Conservation (phyloP, 1,284 basidiomycete species). For the Exobasidium rhododendri region DNA sequence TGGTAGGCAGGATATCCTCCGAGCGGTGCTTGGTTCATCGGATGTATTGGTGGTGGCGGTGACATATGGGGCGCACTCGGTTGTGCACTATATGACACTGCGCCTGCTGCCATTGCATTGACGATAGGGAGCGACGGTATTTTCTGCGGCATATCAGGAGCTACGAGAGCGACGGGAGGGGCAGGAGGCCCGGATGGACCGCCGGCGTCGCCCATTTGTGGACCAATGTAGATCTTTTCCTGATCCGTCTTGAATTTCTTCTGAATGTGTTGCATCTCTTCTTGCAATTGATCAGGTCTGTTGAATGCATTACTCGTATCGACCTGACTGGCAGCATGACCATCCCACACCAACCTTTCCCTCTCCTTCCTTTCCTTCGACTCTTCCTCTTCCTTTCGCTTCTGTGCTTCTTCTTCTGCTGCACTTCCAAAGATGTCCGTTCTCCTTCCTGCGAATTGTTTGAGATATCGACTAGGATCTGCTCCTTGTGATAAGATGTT, state of each 20-base stretch:
- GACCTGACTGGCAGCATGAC: slow-evolving; percentile 37
- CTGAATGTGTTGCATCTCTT: slow-evolving; percentile 26
- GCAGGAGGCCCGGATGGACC: neutral
- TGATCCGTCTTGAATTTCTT: slow-evolving; percentile 22
- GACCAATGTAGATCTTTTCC: slow-evolving; percentile 28
- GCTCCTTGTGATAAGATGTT: slow-evolving; percentile 44
- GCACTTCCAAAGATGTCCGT: slow-evolving; percentile 41
- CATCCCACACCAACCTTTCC: slow-evolving; percentile 53
- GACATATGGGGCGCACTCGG: neutral
- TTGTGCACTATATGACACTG: slow-evolving; percentile 6
- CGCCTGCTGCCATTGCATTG: neutral
- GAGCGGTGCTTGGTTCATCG: neutral
- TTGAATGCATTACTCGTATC: slow-evolving; percentile 31
- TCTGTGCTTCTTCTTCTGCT: slow-evolving; percentile 40
- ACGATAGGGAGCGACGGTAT: neutral
- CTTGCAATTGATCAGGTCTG: slow-evolving; percentile 27
- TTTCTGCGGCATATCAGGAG: neutral
- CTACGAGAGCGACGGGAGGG: neutral
- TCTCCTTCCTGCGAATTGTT: slow-evolving; percentile 42
- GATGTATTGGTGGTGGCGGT: neutral
- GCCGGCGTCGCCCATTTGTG: slow-evolving; percentile 16
- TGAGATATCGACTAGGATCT: slow-evolving; percentile 45
- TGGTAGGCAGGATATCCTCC: slow-evolving; percentile 5
- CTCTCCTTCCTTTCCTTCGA: slow-evolving; percentile 38
- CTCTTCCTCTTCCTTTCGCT: slow-evolving; percentile 42